Base-by-base conservation (phyloP, 106 monocot species). In the Apostasia shenzhenica region DNA sequence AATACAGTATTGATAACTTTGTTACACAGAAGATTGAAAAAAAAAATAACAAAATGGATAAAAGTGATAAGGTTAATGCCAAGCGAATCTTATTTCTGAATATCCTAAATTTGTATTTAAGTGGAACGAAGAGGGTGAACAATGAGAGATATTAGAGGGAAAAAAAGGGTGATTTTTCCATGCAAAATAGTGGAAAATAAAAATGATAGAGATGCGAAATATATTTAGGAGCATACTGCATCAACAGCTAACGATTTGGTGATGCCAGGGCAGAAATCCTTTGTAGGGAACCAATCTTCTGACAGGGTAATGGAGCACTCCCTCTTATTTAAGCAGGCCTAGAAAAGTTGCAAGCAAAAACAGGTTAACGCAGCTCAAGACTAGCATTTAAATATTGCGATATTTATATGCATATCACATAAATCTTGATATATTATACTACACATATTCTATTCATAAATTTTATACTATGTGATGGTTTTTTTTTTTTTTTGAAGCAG, bases 231-330 rank as follows among this genome's bases (percentile, higher is more conserved):
- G 42, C 94, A 91, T 14, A 61, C 52, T 45, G 84, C 95, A 80
- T 94, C 85, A 64, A 89, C 78, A 38, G 88, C 95, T 55, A 91
- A 82, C 70, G 80, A 60, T 78, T 91, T 91, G 1, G 73, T 75
- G 52, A 81, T 73, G 5, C 84, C 78, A 1, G 83, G 66, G 50
- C 91, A 95, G 49, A 74, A 66, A 72, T 84, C 80, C 26, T 73
- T 69, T 3, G 26, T 26, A 48, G 57, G 59, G 59, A 95, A 95
- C 62, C 45, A 53, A 9, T 79, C 75, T 59, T 83, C 66, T 44
- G 83, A 83, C 48, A 88, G 64, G 12, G 83, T 45, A 50, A 91
- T 11, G 47, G 8, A 26, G 54, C 94, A 95, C 14, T 66, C 57
- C 49, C 53, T 84, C 14, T 72, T 81, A 42, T 79, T 75, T 50